A percentile compares a stretch with the other conserved stretches of the same genome.
Evolutionary conservation across 2,329 filamentous ascomycete species (phyloP).

Genomic region (Aspergillus flavus): DNA sequence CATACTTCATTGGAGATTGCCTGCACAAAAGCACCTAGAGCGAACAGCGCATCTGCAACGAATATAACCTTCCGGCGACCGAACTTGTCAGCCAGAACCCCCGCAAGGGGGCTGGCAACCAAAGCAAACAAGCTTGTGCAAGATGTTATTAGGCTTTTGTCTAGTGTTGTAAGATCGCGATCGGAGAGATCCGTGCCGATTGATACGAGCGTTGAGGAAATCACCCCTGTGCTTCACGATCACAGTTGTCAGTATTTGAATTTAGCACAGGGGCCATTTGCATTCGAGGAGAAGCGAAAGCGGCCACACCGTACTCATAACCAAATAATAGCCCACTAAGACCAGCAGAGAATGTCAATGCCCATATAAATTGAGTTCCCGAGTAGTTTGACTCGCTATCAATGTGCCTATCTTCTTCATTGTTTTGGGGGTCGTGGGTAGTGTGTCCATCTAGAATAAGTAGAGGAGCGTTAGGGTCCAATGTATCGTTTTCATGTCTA

Average conservation of each 20-base stretch:
- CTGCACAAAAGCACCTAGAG: constrained; percentile 48
- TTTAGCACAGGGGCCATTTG: not conserved
- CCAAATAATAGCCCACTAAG: constrained; percentile 63
- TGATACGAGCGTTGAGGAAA: constrained; percentile 62
- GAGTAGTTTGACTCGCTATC: constrained; percentile 20
- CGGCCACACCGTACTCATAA: constrained; percentile 53
- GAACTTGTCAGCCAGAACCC: constrained; percentile 53
- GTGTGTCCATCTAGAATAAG: constrained; percentile 25
- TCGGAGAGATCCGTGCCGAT: constrained; percentile 57
- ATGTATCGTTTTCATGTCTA: constrained; percentile 25
- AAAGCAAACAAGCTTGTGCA: constrained; percentile 61
- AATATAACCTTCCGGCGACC: constrained; percentile 53
- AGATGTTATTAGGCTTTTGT: constrained; percentile 62
- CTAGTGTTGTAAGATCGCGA: constrained; percentile 53
- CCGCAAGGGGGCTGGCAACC: constrained; percentile 57
- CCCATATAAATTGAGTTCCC: constrained; percentile 55
- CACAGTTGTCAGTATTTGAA: constrained; percentile 17
- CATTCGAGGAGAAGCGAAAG: not conserved
- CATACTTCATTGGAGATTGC: constrained; percentile 44
- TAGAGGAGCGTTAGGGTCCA: constrained; percentile 34
- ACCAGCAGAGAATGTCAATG: constrained; percentile 59
- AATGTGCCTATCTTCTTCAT: constrained; percentile 11
- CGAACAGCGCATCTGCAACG: constrained; percentile 49
- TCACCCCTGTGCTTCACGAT: constrained; percentile 58
- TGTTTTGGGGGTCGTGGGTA: constrained; percentile 6